Conservation (phyloP, 768 basidiomycete genomes). For the Astraeus odoratus region DNA sequence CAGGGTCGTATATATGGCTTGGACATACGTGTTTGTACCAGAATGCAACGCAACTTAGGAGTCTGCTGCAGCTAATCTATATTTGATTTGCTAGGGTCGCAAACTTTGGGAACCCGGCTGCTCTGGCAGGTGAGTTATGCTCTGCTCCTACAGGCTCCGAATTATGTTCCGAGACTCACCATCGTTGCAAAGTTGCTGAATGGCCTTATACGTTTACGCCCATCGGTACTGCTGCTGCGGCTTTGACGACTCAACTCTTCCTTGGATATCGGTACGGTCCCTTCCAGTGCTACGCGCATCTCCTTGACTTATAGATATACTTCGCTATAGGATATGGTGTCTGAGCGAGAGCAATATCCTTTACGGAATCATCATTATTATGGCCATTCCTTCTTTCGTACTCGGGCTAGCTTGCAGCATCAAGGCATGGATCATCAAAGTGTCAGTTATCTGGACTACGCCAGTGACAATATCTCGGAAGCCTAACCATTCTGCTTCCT, state of each 20-base stretch:
- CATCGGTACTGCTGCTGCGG: slow-evolving; percentile 38
- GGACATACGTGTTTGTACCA: slow-evolving; percentile 11
- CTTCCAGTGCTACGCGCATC: neutral
- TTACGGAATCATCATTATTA: slow-evolving; percentile 28
- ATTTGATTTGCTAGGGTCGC: slow-evolving; percentile 4
- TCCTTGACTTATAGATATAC: neutral
- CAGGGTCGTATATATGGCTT: slow-evolving; percentile 16
- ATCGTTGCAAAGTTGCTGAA: slow-evolving; percentile 25
- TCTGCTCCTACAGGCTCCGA: neutral
- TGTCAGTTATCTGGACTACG: slow-evolving; percentile 30
- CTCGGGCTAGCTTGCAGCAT: slow-evolving; percentile 39
- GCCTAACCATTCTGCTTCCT: neutral
- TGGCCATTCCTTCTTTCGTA: slow-evolving; percentile 35
- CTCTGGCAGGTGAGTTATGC: slow-evolving; percentile 2
- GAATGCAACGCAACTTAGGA: neutral
- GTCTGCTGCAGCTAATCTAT: neutral
- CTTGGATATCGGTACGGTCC: slow-evolving; percentile 36
- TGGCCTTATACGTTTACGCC: slow-evolving; percentile 50
- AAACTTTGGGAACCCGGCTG: slow-evolving; percentile 10
- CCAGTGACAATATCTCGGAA: neutral
- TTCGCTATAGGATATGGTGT: slow-evolving; percentile 10
- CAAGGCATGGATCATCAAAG: slow-evolving; percentile 34
- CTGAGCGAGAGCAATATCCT: slow-evolving; percentile 15
- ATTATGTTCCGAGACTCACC: too few relatives aligned
- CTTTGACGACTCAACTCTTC: slow-evolving; percentile 45